Percentiles rank a stretch among this genome's conserved stretches.
Evolutionary conservation across 768 basidiomycete genomes (phyloP).

Genomic region (Albatrellus ellisii): DNA sequence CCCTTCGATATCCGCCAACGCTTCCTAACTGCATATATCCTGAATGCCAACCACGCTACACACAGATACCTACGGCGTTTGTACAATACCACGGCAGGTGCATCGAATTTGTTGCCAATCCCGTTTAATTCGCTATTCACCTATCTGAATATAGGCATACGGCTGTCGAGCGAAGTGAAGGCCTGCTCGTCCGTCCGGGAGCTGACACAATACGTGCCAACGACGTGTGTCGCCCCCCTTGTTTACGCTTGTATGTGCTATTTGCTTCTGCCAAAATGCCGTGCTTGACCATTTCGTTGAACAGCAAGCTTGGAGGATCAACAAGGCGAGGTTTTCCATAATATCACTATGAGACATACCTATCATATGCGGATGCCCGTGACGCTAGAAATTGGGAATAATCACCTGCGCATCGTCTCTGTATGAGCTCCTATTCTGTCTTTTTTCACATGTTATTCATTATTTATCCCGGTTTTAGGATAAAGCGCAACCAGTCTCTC

Average conservation of each 20-base stretch:
- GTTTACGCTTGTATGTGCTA: constrained; percentile 41
- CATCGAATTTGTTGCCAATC: constrained; percentile 5
- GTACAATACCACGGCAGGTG: constrained; percentile 54
- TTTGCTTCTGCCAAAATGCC: constrained; percentile 3
- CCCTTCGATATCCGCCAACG: constrained; percentile 54
- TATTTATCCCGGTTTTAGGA: constrained; percentile 25
- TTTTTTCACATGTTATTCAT: background rate
- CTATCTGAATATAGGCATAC: constrained; percentile 1
- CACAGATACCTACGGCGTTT: constrained; percentile 66
- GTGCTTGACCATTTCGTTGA: background rate
- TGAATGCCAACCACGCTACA: constrained; percentile 62
- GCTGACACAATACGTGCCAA: constrained; percentile 41
- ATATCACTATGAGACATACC: constrained; percentile 54
- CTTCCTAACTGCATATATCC: constrained; percentile 48
- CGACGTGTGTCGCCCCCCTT: constrained; percentile 32
- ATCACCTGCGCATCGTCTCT: constrained; percentile 68
- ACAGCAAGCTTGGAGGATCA: constrained; percentile 56
- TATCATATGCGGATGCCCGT: constrained; percentile 64
- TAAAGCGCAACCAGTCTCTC: constrained; percentile 60
- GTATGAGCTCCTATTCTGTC: constrained; percentile 27
- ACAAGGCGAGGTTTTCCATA: constrained; percentile 33
- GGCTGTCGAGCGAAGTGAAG: constrained; percentile 23
- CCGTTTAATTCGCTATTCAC: constrained; percentile 1
- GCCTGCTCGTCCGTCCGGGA: constrained; percentile 54
- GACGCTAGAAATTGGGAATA: constrained; percentile 46